A percentile compares a stretch with the other conserved stretches of the same genome.
Conservation (phyloP, 139 green algal genomes). For the Chlamydomonas sphaeroides region DNA sequence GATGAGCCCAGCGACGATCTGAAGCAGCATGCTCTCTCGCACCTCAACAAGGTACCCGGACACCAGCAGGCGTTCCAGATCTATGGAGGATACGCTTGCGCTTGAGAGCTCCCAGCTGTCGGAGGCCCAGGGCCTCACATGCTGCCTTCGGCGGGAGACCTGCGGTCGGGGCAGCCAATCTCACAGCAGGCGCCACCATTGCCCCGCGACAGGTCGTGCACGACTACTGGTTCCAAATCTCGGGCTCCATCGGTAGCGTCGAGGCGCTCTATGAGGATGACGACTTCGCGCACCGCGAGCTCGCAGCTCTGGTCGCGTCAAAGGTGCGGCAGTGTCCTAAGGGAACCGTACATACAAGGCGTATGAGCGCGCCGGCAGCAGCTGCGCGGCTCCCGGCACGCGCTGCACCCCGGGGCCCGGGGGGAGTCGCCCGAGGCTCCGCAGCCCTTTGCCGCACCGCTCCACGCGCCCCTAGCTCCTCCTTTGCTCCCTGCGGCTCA, state of each 20-base stretch:
- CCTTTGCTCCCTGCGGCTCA: too few species aligned
- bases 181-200: conserved; percentile 54
- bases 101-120: too few species aligned
- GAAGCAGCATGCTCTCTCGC: conserved; percentile 79
- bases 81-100: not conserved
- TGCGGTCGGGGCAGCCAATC: too few species aligned
- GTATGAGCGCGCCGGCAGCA: too few species aligned
- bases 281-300: conserved; percentile 87
- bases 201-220: conserved; percentile 70
- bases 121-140: not conserved
- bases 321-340: conserved; percentile 90
- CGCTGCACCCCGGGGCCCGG: too few species aligned
- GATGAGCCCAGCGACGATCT: conserved; percentile 81
- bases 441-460: too few species aligned
- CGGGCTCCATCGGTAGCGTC: conserved; percentile 82
- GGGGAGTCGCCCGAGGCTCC: too few species aligned
- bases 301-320: conserved; percentile 95
- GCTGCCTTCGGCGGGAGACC: not conserved
- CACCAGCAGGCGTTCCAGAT: conserved; percentile 16
- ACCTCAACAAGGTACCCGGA: conserved; percentile 73
- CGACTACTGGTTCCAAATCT: conserved; percentile 94
- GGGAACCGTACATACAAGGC: too few species aligned
- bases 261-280: conserved; percentile 98
- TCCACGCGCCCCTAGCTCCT: too few species aligned
- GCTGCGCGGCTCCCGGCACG: too few species aligned